Evolutionary conservation across 352 stramenopile genomes (phyloP).

Genomic region (Globisporangium perplexum): DNA sequence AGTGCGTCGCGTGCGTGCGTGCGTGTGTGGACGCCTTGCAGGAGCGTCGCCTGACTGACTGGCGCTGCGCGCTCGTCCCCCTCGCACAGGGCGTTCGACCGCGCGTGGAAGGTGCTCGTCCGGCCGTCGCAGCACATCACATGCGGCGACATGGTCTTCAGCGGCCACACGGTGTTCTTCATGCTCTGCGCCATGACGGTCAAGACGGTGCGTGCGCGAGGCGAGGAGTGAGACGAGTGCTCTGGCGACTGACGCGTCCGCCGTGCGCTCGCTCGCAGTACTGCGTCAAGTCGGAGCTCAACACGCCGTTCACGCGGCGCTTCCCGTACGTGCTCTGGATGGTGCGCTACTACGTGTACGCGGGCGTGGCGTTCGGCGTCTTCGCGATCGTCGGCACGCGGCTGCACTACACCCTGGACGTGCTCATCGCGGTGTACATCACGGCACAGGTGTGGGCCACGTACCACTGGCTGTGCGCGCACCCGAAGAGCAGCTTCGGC

Average conservation of each 20-base stretch:
- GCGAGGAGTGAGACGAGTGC: no score
- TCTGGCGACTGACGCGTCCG: no score
- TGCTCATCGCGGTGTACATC: constrained; percentile 87
- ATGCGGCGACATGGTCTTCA: constrained; percentile 88
- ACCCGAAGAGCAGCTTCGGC: constrained; percentile 36
- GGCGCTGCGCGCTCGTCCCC: not conserved
- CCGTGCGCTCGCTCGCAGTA: constrained; percentile 3
- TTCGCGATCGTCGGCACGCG: constrained; percentile 84
- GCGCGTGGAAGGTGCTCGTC: constrained; percentile 80
- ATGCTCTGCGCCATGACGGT: constrained; percentile 81
- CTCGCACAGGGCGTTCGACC: constrained; percentile 53
- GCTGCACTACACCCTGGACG: constrained; percentile 84
- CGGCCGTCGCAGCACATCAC: constrained; percentile 83
- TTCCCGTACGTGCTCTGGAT: constrained; percentile 75
- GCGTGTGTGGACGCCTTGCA: not conserved
- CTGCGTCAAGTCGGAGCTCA: constrained; percentile 70
- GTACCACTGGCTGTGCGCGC: constrained; percentile 56
- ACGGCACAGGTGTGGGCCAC: constrained; percentile 79
- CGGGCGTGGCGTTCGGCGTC: constrained; percentile 46
- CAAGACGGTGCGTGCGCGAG: constrained; percentile 49
- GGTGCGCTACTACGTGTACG: constrained; percentile 78
- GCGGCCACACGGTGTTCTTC: constrained; percentile 81
- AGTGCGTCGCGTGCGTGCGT: constrained; percentile 27
- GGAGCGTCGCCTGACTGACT: not conserved
- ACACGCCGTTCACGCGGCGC: constrained; percentile 80